Base-by-base conservation (phyloP, 2,329 filamentous ascomycete species). In the Nigrospora osmanthi region DNA sequence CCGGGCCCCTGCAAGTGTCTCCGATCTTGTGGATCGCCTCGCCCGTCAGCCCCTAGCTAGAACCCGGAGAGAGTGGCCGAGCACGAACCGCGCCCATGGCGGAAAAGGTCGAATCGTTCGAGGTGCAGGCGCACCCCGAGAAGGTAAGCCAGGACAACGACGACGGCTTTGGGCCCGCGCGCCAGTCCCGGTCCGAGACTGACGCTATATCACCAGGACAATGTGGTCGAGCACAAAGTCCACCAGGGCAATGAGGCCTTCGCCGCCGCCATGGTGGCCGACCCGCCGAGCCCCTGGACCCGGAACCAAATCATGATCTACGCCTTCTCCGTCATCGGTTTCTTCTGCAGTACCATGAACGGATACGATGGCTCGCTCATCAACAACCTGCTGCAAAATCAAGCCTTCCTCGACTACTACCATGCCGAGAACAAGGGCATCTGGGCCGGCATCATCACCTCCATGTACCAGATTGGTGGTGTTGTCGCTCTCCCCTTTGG, bases 191-290 rank as follows among this genome's bases (percentile, higher is more conserved):
- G 23, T 28, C 23, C 23, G 6, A 28, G 23, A 10, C 23, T 28
- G 23, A 28, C 9, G 23, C 23, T 28, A 28, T 28, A 28, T 28
- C 23, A 7, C 23, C 23, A 28, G 23, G 23, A 28, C 23, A 28
- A 28, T 28, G 23, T 28, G 23, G 58, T 57, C 33, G 57, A 65
- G 45, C 59, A 68, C 52, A 73, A 69, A 52, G 63, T 73, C 46
- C 64, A 78, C 52, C 64, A 56, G 19, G 76, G 76, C 48, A 71
- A 70, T 51, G 72, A 75, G 51, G 73, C 74, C 41, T 78, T 71
- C 59, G 69, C 73, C 51, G 71, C 79, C 58, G 76, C 77, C 17
- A 66, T 73, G 58, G 55, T 75, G 54, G 71, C 73, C 59, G 76
- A 79, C 54, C 70, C 72, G 10, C 68, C 71, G 19, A 59, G 52